These are phyloP conservation scores for Fusarium sororula DNA, from an alignment of 2,329 filamentous ascomycete genomes.

Conservation along the genomic window DNA sequence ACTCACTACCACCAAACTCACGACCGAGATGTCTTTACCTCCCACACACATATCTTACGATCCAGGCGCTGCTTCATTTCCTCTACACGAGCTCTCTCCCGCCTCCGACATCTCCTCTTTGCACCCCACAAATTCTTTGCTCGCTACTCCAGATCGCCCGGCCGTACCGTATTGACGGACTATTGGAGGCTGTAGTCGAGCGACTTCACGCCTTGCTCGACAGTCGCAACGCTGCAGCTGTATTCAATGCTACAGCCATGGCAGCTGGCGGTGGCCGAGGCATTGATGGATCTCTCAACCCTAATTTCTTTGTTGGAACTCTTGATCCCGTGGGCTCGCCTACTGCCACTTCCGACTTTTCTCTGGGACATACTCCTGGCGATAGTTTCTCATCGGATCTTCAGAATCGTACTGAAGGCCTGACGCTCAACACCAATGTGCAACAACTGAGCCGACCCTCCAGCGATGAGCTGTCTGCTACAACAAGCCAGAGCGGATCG, in stretches of 20 bases:
- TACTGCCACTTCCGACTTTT: constrained; percentile 47
- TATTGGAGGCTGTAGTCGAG: constrained; percentile 92
- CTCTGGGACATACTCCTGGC: constrained; percentile 43
- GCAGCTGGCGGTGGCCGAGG: constrained; percentile 91
- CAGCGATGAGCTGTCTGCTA: constrained; percentile 60
- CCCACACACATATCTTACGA: constrained; percentile 88
- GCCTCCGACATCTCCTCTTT: constrained; percentile 76
- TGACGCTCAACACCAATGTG: constrained; percentile 61
- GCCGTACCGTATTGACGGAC: constrained; percentile 91
- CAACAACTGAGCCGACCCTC: constrained; percentile 49
- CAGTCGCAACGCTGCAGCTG: constrained; percentile 91
- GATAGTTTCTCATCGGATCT: constrained; percentile 46
- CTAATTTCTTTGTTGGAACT: constrained; percentile 67
- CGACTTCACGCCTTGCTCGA: constrained; percentile 89
- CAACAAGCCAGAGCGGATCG: constrained; percentile 61
- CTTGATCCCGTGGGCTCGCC: constrained; percentile 54
- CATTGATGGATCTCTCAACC: constrained; percentile 73
- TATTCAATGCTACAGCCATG: constrained; percentile 99
- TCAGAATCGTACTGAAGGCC: constrained; percentile 48
- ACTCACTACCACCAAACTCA: constrained; percentile 66
- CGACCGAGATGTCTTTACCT: constrained; percentile 90
- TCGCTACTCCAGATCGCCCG: constrained; percentile 92
- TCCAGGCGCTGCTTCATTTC: constrained; percentile 90
- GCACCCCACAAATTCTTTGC: constrained; percentile 94
- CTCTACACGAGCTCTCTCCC: constrained; percentile 93